Evolutionary conservation across 192 early-diverging fungal species (phyloP), one percentile per base, ranked within the genome.

Genomic region (Podila horticola): DNA sequence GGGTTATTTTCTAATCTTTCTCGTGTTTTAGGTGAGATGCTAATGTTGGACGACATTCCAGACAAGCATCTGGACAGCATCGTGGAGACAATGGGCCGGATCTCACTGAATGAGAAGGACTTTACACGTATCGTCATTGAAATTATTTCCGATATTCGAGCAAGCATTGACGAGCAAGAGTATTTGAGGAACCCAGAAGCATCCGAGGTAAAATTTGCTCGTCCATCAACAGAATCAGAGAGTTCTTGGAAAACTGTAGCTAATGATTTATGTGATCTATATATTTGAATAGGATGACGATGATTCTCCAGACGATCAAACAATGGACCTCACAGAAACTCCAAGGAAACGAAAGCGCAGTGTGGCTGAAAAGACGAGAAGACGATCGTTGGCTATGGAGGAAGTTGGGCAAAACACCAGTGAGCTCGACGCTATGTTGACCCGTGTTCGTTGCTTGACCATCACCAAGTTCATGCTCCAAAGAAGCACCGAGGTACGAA

Each of bases 101-200:
- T 95, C 22, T 89, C 94, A 5, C 75, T 92, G 61, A 92, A 91
- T 71, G 95, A 97, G 74, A 88, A 90, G 57, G 96, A 97, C 70
- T 96, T 96, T 84, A 95, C 93, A n/a, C 88, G 92, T 69, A 82
- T 86, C 74, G 64, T 79, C 79, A 89, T 93, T 28, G 94, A 95
- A 75, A 90, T 93, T n/a, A 90, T 95, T 12, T 91, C 88, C 5
- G 94, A 95, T 73, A 92, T 95, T 36, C 90, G 93, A 62, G 87
- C 93, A 66, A 62, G 60, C 6, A 74, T 77, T 41, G 83, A 85
- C 19, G 71, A 64, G 28, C 83, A 84, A 34, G 82, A 88, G 20
- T 67, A 51, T 58, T n/a, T 62, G 28, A 68, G 65, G 20, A 82
- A 74, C 26, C 82, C 79, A 26, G 71, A 74, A 30, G 63, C 38